Evolutionary conservation across 352 stramenopile genomes (phyloP), one percentile per base, ranked within the genome.

Genomic region (Blastocystis sp.): DNA sequence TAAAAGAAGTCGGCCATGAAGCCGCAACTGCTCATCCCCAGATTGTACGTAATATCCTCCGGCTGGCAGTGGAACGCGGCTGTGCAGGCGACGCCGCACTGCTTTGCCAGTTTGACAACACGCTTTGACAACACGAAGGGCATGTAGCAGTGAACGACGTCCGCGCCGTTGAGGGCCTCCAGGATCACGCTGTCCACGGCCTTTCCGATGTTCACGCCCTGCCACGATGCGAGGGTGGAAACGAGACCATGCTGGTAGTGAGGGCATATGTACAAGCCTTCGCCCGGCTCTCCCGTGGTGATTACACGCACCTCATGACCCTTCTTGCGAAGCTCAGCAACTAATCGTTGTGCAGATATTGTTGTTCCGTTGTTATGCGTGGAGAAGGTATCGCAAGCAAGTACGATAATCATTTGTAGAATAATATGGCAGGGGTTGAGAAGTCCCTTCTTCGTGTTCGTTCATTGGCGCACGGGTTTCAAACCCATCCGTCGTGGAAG

Each of bases 71-170:
- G 79, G 39, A 89, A 77, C 2, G 79, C 79, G 10, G 79, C 62
- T 3, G 79, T 89, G 31, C 79, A 89, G 1, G 79, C 26, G 24
- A 89, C 41, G 35, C 79, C 79, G 21, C 16, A n/a, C 29, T 89
- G 31, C 41, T 79, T 79, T 12, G 55, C 61, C n/a, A 89, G 6
- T n/a, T 89, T 13, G n/a, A 35, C 50, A 2, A 62, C 62, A 3
- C 60, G 10, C 41, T 60, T 65, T 50, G 62, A 41, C 24, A 89
- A 65, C 24, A 61, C 39, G 31, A 89, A 89, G 10, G 79, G 79
- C 19, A 79, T 77, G 50, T 89, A 89, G 29, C 79, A 89, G 51
- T 89, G 79, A 1, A 89, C 79, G 59, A 89, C 62, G 41, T 89
- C 79, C 24, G 63, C 63, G 62, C 79, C 79, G 29, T 77, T 31